Evolutionary conservation across 2,329 filamentous ascomycete genomes (phyloP).

Genomic region (Aureobasidium sp.): DNA sequence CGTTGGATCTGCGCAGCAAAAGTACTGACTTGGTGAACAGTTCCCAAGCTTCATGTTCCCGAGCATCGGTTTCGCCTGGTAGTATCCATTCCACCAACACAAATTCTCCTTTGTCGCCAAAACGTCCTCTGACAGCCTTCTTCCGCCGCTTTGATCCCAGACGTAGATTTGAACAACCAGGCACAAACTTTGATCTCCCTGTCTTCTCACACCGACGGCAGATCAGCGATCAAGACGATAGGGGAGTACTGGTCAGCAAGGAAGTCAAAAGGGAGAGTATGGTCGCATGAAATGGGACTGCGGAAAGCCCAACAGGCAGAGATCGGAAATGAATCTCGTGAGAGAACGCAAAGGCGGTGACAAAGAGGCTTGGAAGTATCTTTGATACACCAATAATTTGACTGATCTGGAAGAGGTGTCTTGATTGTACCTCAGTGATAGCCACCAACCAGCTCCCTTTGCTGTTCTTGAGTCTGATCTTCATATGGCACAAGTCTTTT

Average conservation of each 20-base stretch:
- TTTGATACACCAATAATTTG: neutral
- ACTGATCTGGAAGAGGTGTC: too few species aligned
- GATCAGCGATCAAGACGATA: neutral
- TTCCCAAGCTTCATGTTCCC: neutral
- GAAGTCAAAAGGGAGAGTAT: slow-evolving; percentile 3
- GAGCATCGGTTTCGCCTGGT: neutral
- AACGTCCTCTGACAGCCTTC: neutral
- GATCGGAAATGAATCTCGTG: neutral
- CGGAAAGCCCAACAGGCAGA: neutral
- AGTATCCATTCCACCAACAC: neutral
- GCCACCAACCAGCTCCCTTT: too few species aligned
- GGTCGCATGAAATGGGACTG: neutral
- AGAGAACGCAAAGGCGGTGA: neutral
- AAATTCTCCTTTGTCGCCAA: neutral
- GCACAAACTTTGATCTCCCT: neutral
- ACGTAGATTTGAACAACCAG: neutral
- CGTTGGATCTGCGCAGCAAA: too few species aligned
- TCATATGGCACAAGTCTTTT: too few species aligned
- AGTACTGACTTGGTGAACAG: neutral
- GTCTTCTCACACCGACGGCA: neutral
- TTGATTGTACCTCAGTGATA: too few species aligned
- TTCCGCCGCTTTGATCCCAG: slow-evolving; percentile 1
- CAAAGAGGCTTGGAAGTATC: neutral
- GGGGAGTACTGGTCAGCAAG: slow-evolving; percentile 3
- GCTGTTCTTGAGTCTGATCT: too few species aligned